These are phyloP conservation scores for Raphanus sativus DNA, from an alignment of 345 rosid species.

Conservation along the genomic window DNA sequence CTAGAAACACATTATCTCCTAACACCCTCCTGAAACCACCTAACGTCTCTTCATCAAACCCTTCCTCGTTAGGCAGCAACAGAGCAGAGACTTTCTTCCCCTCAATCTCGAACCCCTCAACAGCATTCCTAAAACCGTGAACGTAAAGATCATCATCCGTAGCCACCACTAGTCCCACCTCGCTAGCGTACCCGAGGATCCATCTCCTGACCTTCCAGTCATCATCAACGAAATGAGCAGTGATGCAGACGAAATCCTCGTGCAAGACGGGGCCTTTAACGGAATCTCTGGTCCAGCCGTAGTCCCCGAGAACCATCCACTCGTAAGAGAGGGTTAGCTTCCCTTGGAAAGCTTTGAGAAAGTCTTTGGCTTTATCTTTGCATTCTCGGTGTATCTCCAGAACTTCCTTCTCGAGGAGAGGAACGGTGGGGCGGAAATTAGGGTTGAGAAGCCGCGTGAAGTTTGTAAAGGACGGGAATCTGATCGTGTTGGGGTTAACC, in stretches of 20 bases:
- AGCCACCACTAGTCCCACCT: neutral
- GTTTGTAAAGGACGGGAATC: neutral
- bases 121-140: neutral
- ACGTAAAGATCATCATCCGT: neutral
- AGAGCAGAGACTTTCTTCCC: conserved; percentile 25
- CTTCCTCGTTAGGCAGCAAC: neutral
- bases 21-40: conserved; percentile 6
- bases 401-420: neutral
- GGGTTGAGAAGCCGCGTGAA: neutral
- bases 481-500: neutral
- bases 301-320: neutral
- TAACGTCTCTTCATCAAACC: neutral
- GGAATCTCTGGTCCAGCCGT: neutral
- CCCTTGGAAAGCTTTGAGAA: conserved; percentile 13
- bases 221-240: conserved; percentile 30
- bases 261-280: neutral
- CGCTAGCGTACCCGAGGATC: conserved; percentile 10
- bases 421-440: neutral
- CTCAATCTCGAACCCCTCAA: conserved; percentile 23
- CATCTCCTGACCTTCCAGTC: conserved; percentile 21
- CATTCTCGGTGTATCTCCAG: neutral
- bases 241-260: conserved; percentile 15
- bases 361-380: conserved; percentile 13
- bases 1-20: neutral
- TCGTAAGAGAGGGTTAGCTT: conserved; percentile 16